Evolutionary conservation across 2,329 filamentous ascomycete genomes (phyloP).

Genomic region (Coniella vitis): DNA sequence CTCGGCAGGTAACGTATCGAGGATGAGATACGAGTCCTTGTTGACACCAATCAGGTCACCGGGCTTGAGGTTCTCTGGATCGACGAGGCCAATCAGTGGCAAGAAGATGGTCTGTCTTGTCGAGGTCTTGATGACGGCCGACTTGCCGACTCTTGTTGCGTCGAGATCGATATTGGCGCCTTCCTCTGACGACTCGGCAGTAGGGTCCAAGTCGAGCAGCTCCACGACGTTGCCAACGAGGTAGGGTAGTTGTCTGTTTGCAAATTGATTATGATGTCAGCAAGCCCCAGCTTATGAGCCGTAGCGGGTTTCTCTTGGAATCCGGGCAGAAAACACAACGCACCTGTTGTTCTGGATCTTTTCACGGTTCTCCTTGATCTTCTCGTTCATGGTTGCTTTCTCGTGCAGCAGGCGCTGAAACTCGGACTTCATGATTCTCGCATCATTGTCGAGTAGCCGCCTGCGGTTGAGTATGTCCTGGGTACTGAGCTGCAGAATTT

Average conservation of each 20-base stretch:
- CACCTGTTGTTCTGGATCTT: constrained; percentile 99
- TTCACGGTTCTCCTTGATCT: constrained; percentile 98
- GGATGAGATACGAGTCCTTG: constrained; percentile 95
- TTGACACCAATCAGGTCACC: constrained; percentile 97
- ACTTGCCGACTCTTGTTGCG: constrained; percentile 93
- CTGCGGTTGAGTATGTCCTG: constrained; percentile 88
- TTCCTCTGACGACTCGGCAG: constrained; percentile 91
- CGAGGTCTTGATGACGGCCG: constrained; percentile 98
- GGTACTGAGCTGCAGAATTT: constrained; percentile 89
- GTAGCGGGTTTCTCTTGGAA: too few relatives aligned
- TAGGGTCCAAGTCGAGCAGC: constrained; percentile 91
- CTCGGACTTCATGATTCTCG: constrained; percentile 98
- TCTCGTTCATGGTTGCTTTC: constrained; percentile 92
- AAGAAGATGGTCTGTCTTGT: constrained; percentile 98
- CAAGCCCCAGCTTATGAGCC: constrained; percentile 8
- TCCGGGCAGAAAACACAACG: constrained; percentile 22
- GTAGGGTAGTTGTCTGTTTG: constrained; percentile 85
- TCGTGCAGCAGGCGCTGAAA: constrained; percentile 90
- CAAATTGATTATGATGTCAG: constrained; percentile 14
- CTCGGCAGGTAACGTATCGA: constrained; percentile 93
- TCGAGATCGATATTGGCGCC: constrained; percentile 98
- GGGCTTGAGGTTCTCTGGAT: constrained; percentile 90
- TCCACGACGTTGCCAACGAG: constrained; percentile 98
- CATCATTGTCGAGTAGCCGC: constrained; percentile 92
- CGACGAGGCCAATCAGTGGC: constrained; percentile 91